Percentiles rank a stretch among this genome's conserved stretches.
Evolutionary conservation across 768 basidiomycete genomes (phyloP).

Genomic region (Lactifluus rugatus): DNA sequence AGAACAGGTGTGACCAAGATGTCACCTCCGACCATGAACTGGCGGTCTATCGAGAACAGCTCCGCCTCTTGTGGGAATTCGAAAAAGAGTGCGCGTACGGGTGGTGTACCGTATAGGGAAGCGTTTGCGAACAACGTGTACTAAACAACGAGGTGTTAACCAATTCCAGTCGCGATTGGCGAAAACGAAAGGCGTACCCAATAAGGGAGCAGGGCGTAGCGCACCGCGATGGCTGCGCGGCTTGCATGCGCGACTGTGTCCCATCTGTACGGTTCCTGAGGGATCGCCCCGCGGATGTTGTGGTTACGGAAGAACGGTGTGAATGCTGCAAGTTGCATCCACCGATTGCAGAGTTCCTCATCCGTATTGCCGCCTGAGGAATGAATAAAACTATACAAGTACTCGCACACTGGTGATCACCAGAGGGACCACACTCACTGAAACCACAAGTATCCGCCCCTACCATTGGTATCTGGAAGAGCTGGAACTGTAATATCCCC

Average conservation of each 20-base stretch:
- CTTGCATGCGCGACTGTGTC: slow-evolving; percentile 69
- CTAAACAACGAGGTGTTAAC: slow-evolving; percentile 26
- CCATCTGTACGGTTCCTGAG: slow-evolving; percentile 80
- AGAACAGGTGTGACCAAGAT: slow-evolving; percentile 73
- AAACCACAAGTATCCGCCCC: slow-evolving; percentile 73
- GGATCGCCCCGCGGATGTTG: slow-evolving; percentile 50
- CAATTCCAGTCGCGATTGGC: background rate
- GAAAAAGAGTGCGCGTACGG: slow-evolving; percentile 65
- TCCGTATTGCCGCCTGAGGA: slow-evolving; percentile 48
- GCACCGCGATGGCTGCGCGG: slow-evolving; percentile 56
- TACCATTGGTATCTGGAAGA: slow-evolving; percentile 78
- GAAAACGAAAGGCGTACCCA: slow-evolving; percentile 42
- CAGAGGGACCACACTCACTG: slow-evolving; percentile 29
- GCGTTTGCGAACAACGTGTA: slow-evolving; percentile 67
- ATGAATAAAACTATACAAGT: background rate
- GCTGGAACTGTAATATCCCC: slow-evolving; percentile 72
- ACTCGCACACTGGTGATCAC: too few species aligned
- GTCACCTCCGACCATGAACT: slow-evolving; percentile 63
- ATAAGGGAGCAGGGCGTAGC: slow-evolving; percentile 68
- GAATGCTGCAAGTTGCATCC: slow-evolving; percentile 83
- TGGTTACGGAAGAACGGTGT: slow-evolving; percentile 79
- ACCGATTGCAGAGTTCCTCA: slow-evolving; percentile 74
- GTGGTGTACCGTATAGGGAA: slow-evolving; percentile 55
- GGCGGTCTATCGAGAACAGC: slow-evolving; percentile 48
- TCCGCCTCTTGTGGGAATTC: slow-evolving; percentile 68